A percentile compares a stretch with the other conserved stretches of the same genome.
Evolutionary conservation across 2,329 filamentous ascomycete species (phyloP).

Genomic region (Blastomyces emzantsi): DNA sequence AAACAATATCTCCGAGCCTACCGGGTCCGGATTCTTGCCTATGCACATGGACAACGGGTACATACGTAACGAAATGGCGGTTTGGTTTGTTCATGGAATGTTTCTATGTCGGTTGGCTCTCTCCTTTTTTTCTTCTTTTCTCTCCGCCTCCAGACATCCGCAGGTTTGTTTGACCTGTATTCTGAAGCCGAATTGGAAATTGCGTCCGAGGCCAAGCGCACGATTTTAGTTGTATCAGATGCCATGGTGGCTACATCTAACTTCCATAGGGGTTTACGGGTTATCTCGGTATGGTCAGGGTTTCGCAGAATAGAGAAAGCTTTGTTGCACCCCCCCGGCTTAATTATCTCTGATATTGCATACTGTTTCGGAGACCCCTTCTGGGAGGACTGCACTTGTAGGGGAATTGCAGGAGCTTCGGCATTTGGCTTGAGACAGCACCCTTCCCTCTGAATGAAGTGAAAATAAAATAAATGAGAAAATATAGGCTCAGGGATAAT

Average conservation of each 20-base stretch:
- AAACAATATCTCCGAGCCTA: not conserved
- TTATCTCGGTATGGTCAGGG: not conserved
- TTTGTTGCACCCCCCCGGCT: not conserved
- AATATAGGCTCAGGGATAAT: not conserved
- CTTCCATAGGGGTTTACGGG: not conserved
- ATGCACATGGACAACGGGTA: not conserved
- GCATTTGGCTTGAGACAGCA: not conserved
- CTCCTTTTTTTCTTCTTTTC: no score
- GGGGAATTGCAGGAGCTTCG: not conserved
- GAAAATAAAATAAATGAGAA: not conserved
- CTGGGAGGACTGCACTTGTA: not conserved
- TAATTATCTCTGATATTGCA: not conserved
- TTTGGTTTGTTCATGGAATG: no score
- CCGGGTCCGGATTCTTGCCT: not conserved
- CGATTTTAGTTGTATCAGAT: not conserved
- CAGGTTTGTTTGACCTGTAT: no score
- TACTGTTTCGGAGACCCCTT: not conserved
- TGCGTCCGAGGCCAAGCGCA: not conserved
- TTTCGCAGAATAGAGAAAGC: not conserved
- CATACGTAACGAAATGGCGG: no score
- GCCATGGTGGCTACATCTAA: not conserved
- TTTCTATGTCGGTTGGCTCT: no score
- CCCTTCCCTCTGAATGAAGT: not conserved
- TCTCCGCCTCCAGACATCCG: no score
- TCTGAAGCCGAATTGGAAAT: no score